Conservation (phyloP, 257 asterid genomes). For the Haberlea rhodopensis region DNA sequence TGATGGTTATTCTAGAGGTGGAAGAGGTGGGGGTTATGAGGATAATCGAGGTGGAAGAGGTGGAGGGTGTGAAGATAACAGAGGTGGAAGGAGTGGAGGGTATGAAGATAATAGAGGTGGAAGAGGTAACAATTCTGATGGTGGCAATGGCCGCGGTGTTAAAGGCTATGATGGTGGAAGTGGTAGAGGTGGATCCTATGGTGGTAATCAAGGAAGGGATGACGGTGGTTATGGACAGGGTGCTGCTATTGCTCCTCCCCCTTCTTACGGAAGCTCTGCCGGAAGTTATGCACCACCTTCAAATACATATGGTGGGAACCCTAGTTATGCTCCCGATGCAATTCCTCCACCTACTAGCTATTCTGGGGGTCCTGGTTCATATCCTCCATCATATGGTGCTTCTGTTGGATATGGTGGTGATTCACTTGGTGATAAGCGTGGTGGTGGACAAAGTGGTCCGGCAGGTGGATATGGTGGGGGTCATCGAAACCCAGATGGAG, state of each 20-base stretch:
- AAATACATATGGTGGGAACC: constrained; percentile 60
- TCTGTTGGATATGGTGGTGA: constrained; percentile 68
- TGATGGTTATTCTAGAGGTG: constrained; percentile 47
- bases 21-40: no score
- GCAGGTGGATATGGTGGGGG: constrained; percentile 74
- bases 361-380: constrained; percentile 79
- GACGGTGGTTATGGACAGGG: constrained; percentile 67
- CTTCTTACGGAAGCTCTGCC: constrained; percentile 65
- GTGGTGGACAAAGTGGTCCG: constrained; percentile 74
- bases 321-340: constrained; percentile 62
- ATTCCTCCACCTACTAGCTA: constrained; percentile 91
- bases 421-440: constrained; percentile 46
- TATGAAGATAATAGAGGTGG: no score
- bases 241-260: constrained; percentile 67
- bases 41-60: no score
- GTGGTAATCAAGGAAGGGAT: constrained; percentile 70
- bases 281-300: constrained; percentile 64
- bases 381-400: constrained; percentile 96
- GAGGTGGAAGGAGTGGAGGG: no score
- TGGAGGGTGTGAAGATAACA: no score
- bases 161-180: constrained; percentile 45
- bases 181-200: constrained; percentile 56
- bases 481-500: constrained; percentile 51
- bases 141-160: constrained; percentile 62
- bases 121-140: constrained; percentile 46